Evolutionary conservation across 805 yeast species (phyloP).

Genomic region (Vanderwaltozyma verrucispora): DNA sequence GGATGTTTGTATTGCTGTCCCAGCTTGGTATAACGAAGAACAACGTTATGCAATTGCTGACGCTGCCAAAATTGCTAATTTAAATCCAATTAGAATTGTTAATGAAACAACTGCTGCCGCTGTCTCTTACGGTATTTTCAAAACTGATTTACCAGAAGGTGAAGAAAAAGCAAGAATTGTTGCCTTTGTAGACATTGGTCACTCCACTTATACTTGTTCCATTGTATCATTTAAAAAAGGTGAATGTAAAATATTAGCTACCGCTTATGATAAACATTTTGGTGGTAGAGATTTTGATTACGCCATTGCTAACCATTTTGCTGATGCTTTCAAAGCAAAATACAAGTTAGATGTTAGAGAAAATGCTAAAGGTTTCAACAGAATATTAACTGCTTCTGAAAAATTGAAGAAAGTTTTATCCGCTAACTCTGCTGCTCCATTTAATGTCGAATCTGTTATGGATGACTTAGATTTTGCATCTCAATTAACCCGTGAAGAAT

Average conservation of each 20-base stretch:
- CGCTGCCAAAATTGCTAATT: slow-evolving; percentile 91
- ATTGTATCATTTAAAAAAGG: slow-evolving; percentile 91
- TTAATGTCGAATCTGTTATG: slow-evolving; percentile 93
- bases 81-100: slow-evolving; percentile 96
- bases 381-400: slow-evolving; percentile 88
- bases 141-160: slow-evolving; percentile 83
- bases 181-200: slow-evolving; percentile 95
- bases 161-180: slow-evolving; percentile 74
- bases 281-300: slow-evolving; percentile 97
- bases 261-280: slow-evolving; percentile 89
- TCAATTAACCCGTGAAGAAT: slow-evolving; percentile 77
- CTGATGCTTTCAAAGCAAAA: slow-evolving; percentile 81
- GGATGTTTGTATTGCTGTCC: slow-evolving; percentile 91
- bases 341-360: slow-evolving; percentile 86
- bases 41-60: slow-evolving; percentile 96
- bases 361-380: slow-evolving; percentile 90
- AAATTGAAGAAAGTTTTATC: slow-evolving; percentile 90
- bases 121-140: slow-evolving; percentile 98
- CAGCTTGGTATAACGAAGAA: slow-evolving; percentile 92
- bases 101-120: slow-evolving; percentile 98
- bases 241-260: slow-evolving; percentile 84
- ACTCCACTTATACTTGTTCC: slow-evolving; percentile 86
- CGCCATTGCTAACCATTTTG: slow-evolving; percentile 91
- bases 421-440: slow-evolving; percentile 91
- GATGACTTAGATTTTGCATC: slow-evolving; percentile 93